Percentiles rank a stretch among this genome's conserved stretches.
Conservation (phyloP, 768 basidiomycete genomes). For the Naematelia encephala region DNA sequence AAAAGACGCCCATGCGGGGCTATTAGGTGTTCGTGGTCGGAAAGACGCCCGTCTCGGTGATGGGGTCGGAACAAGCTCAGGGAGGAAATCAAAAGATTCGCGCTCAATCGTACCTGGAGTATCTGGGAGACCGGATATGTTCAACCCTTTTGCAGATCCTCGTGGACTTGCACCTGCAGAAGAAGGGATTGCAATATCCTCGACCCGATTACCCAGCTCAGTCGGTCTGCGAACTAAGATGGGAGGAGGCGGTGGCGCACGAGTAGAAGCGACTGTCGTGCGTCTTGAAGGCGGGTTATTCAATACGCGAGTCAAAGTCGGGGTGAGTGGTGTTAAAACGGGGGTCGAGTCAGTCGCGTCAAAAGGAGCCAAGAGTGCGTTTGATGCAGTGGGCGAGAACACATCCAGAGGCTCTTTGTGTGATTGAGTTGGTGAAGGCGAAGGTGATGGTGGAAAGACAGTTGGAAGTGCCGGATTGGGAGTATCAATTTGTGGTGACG, state of each 20-base stretch:
- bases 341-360: background rate
- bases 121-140: conserved; percentile 3
- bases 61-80: conserved; percentile 9
- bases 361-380: background rate
- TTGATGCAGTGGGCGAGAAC: background rate
- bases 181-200: conserved; percentile 3
- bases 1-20: conserved; percentile 19
- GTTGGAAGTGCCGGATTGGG: background rate
- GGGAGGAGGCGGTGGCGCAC: conserved; percentile 33
- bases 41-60: conserved; percentile 14
- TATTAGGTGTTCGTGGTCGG: background rate
- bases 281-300: background rate
- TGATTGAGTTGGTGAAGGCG: background rate
- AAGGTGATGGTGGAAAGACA: background rate
- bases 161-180: conserved; percentile 7
- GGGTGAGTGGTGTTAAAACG: background rate
- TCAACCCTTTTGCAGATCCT: conserved; percentile 3
- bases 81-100: conserved; percentile 14
- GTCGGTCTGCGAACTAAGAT: conserved; percentile 36
- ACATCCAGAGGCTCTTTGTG: background rate
- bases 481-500: background rate
- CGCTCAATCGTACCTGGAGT: background rate
- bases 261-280: conserved; percentile 1
- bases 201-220: conserved; percentile 8
- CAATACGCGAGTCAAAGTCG: background rate